phyloP scores from a whole-genome alignment of 352 stramenopile species.

The Globisporangium alternatum region DNA sequence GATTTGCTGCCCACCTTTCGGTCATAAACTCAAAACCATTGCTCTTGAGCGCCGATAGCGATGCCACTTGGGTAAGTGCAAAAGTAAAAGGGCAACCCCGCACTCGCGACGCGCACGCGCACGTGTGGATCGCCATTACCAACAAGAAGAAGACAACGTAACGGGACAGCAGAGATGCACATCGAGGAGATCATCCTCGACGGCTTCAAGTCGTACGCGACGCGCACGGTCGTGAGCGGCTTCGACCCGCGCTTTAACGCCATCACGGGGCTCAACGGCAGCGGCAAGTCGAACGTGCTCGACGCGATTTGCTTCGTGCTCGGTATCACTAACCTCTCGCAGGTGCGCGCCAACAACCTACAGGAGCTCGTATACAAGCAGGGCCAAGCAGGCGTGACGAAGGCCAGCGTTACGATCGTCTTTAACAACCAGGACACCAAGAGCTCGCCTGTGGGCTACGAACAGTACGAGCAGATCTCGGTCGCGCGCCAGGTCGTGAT shows the following conservation, averaged over 20 bases:
- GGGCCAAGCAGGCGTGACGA: constrained; percentile 98
- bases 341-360: constrained; percentile 98
- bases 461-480: constrained; percentile 97
- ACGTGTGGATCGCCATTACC: background rate
- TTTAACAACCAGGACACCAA: constrained; percentile 98
- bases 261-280: constrained; percentile 99
- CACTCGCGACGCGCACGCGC: background rate
- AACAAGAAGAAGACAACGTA: background rate
- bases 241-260: constrained; percentile 99
- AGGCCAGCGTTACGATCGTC: constrained; percentile 98
- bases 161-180: constrained; percentile 81
- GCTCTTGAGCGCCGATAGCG: too few species aligned
- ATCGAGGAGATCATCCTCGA: constrained; percentile 99
- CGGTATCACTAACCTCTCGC: constrained; percentile 98
- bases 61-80: background rate
- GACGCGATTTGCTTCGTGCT: constrained; percentile 99
- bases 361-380: constrained; percentile 99
- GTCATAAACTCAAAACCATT: too few species aligned
- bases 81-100: background rate
- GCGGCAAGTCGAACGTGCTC: constrained; percentile 99
- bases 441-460: constrained; percentile 94
- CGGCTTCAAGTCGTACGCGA: constrained; percentile 99
- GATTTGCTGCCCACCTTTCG: too few species aligned
- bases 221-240: constrained; percentile 96
- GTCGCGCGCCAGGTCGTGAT: constrained; percentile 99